Conservation (phyloP, 768 basidiomycete genomes). For the Nidularia pulvinata region DNA sequence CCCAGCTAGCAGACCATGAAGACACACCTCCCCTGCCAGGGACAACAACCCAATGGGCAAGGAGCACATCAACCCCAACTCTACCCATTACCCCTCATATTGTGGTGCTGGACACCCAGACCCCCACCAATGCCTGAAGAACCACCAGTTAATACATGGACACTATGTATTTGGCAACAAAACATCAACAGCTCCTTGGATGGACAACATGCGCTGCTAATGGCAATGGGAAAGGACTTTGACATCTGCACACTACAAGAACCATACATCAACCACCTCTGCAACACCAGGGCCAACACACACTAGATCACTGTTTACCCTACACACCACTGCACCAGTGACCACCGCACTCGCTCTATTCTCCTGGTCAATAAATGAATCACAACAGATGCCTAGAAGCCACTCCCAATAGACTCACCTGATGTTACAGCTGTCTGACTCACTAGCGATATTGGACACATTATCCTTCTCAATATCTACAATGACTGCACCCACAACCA, state of each 20-base stretch:
- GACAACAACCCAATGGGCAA: no score
- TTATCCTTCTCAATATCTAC: slow-evolving; percentile 33
- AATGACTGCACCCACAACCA: slow-evolving; percentile 22
- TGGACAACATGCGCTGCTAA: background rate
- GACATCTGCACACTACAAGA: slow-evolving; percentile 37
- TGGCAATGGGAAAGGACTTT: slow-evolving; percentile 5
- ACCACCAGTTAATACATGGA: background rate
- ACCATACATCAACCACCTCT: slow-evolving; percentile 23
- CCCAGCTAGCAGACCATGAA: no score
- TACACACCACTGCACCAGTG: background rate
- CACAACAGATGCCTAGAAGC: slow-evolving; percentile 15
- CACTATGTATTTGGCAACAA: background rate
- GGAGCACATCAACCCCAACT: no score
- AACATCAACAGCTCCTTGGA: background rate
- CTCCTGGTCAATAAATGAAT: slow-evolving; percentile 13
- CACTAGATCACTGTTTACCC: slow-evolving; percentile 9
- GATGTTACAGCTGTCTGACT: slow-evolving; percentile 22
- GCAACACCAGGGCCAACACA: slow-evolving; percentile 9
- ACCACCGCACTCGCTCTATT: slow-evolving; percentile 7
- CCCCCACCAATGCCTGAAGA: background rate
- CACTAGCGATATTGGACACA: slow-evolving; percentile 8
- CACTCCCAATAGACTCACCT: slow-evolving; percentile 9
- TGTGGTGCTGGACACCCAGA: no score
- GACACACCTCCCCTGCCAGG: no score
- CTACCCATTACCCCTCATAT: no score